phyloP scores from a whole-genome alignment of 2,329 filamentous ascomycete genomes.

The Beauveria caledonica region DNA sequence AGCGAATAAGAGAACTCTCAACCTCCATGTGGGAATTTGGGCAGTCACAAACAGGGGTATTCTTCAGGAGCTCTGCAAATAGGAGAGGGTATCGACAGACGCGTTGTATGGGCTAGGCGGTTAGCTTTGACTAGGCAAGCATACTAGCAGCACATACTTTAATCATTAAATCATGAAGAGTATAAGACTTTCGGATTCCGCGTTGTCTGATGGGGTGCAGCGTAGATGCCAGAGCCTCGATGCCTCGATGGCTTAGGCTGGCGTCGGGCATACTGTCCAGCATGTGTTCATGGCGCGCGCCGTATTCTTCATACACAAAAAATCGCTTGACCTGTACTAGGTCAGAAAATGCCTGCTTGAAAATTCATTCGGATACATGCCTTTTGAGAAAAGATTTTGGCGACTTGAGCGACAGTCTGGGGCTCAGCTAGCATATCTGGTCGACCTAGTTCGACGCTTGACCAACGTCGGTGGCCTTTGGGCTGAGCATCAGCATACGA shows the following conservation, averaged over 20 bases:
- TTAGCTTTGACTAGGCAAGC: not conserved
- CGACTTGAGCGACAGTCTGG: slow-evolving; percentile 50
- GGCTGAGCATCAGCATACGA: slow-evolving; percentile 32
- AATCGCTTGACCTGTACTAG: slow-evolving; percentile 63
- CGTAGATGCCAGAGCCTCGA: slow-evolving; percentile 73
- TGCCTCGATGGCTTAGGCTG: slow-evolving; percentile 66
- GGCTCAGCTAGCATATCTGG: slow-evolving; percentile 50
- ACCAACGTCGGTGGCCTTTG: slow-evolving; percentile 36
- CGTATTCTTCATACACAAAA: slow-evolving; percentile 85
- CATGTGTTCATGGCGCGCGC: slow-evolving; percentile 81
- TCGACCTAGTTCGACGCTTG: slow-evolving; percentile 38
- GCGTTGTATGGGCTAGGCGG: slow-evolving; percentile 71
- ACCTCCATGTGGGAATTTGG: slow-evolving; percentile 75
- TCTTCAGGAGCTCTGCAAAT: slow-evolving; percentile 73
- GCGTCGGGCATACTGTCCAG: slow-evolving; percentile 65
- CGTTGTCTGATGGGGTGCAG: slow-evolving; percentile 61
- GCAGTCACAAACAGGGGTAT: slow-evolving; percentile 78
- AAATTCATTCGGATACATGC: slow-evolving; percentile 24
- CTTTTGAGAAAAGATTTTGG: slow-evolving; percentile 52
- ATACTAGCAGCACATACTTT: slow-evolving; percentile 53
- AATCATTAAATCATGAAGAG: slow-evolving; percentile 78
- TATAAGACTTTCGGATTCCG: slow-evolving; percentile 63
- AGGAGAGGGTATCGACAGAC: slow-evolving; percentile 86
- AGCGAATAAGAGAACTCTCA: slow-evolving; percentile 59
- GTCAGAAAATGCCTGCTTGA: not conserved